These are phyloP conservation scores for Cyberlindnera misumaiensis DNA, from an alignment of 805 yeast genomes.

Conservation along the genomic window DNA sequence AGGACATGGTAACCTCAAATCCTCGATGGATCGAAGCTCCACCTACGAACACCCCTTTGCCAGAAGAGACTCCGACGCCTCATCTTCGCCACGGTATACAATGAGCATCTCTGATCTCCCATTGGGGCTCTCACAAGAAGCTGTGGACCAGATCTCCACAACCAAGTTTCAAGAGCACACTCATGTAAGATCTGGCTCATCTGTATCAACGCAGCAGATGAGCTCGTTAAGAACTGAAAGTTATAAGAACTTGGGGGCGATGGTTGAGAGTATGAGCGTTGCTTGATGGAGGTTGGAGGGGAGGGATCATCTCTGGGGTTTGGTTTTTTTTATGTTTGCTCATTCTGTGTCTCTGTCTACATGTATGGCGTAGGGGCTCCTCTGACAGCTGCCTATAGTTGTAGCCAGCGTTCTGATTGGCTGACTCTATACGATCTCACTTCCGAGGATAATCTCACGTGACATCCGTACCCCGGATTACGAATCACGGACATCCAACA, in stretches of 20 bases:
- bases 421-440: too few relatives aligned
- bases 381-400: too few relatives aligned
- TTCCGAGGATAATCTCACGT: too few relatives aligned
- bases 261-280: not conserved
- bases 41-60: constrained; percentile 9
- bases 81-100: constrained; percentile 7
- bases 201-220: not conserved
- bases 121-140: constrained; percentile 6
- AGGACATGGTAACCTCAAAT: constrained; percentile 9
- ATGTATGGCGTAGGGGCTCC: too few relatives aligned
- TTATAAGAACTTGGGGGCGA: not conserved
- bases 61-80: constrained; percentile 1
- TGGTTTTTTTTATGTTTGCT: not conserved
- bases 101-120: constrained; percentile 9
- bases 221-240: not conserved
- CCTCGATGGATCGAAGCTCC: constrained; percentile 2
- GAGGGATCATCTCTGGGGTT: not conserved
- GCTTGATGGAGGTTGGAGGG: not conserved
- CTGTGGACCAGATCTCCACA: constrained; percentile 6
- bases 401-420: too few relatives aligned
- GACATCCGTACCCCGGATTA: too few relatives aligned
- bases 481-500: too few relatives aligned
- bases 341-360: not conserved
- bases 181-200: not conserved
- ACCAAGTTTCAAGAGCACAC: not conserved